phyloP scores from a whole-genome alignment of 2,329 filamentous ascomycete species.

The Ophiocordyceps robertsii region DNA sequence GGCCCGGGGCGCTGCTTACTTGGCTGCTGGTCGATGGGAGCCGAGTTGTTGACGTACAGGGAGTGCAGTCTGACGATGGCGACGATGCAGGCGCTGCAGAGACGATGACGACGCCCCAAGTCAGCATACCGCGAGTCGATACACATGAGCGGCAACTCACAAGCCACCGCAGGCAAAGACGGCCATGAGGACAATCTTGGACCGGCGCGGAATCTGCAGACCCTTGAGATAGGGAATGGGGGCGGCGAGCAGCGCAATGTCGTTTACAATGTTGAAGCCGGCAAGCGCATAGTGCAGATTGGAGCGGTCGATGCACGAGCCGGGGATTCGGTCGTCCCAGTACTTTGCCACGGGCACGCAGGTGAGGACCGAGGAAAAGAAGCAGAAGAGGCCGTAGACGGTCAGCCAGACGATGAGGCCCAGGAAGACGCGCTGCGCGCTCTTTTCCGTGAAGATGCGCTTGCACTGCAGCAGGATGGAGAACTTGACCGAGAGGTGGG shows the following conservation, averaged over 20 bases:
- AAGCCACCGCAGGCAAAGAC: constrained; percentile 24
- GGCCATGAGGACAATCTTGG: constrained; percentile 26
- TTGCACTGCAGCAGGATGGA: constrained; percentile 14
- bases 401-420: constrained; percentile 10
- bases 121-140: neutral
- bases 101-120: neutral
- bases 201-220: constrained; percentile 23
- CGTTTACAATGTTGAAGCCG: constrained; percentile 18
- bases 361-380: constrained; percentile 11
- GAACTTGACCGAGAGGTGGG: constrained; percentile 13
- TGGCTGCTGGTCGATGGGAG: neutral
- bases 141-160: constrained; percentile 10
- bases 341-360: constrained; percentile 13
- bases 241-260: constrained; percentile 13
- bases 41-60: constrained; percentile 3
- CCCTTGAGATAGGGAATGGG: constrained; percentile 17
- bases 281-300: constrained; percentile 13
- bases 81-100: constrained; percentile 9
- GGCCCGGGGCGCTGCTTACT: neutral
- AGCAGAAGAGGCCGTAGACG: constrained; percentile 9
- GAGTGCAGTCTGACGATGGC: constrained; percentile 11
- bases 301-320: constrained; percentile 11
- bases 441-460: constrained; percentile 11
- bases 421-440: constrained; percentile 9
- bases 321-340: constrained; percentile 11